Conservation (phyloP, 2,329 filamentous ascomycete genomes). For the Ophiocordyceps camponoti-saundersi region DNA sequence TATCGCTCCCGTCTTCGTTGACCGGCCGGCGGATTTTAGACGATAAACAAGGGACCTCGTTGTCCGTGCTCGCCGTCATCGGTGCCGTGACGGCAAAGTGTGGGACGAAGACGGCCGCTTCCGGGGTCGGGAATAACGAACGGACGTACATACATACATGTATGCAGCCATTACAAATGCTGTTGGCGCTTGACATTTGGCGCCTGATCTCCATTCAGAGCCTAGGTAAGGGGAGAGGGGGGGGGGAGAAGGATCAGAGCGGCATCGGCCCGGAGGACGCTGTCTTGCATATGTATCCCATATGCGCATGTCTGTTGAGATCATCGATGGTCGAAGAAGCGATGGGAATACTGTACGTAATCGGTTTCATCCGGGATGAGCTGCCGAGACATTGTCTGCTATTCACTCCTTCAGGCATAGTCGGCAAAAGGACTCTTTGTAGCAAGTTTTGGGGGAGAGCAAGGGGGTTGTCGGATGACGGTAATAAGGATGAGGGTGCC, state of each 20-base stretch:
- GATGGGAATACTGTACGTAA: not conserved
- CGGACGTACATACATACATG: not conserved
- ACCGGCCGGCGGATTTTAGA: not conserved
- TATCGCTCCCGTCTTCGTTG: not conserved
- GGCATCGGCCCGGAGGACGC: not conserved
- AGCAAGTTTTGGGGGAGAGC: too few species aligned
- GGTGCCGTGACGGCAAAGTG: not conserved
- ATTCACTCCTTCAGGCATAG: too few species aligned
- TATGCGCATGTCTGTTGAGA: not conserved
- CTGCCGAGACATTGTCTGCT: not conserved
- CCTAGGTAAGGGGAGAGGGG: not conserved
- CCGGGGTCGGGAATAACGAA: not conserved
- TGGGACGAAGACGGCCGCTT: not conserved
- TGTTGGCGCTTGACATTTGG: not conserved
- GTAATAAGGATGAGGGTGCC: too few species aligned
- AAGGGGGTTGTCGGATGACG: too few species aligned
- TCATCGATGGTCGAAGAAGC: not conserved
- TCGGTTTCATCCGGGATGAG: not conserved
- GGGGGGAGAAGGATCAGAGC: not conserved
- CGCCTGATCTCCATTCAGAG: not conserved
- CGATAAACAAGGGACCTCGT: slow-evolving; percentile 1
- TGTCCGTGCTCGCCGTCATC: not conserved
- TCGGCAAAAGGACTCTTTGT: too few species aligned
- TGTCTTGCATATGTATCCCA: not conserved
- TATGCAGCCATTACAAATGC: not conserved